phyloP scores from a whole-genome alignment of 176 grass and related monocot species.

The Oryza coarctata region DNA sequence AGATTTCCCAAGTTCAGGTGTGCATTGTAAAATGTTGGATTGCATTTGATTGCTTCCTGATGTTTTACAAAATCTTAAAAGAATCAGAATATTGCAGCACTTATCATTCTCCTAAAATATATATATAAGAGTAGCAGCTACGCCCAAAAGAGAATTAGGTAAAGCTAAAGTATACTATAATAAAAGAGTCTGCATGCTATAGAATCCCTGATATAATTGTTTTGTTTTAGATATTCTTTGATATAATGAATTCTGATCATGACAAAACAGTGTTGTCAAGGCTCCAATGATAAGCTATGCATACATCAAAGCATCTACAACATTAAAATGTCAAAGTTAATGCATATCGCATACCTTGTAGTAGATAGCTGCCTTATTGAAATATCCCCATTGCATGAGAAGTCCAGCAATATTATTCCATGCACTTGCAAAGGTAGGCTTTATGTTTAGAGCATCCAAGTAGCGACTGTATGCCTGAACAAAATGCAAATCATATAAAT shows the following conservation, averaged over 20 bases:
- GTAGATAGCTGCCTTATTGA: constrained; percentile 58
- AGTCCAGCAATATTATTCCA: constrained; percentile 76
- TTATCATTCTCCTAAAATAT: neutral
- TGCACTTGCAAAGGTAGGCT: constrained; percentile 67
- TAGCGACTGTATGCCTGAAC: constrained; percentile 74
- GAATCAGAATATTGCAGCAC: neutral
- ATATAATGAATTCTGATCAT: neutral
- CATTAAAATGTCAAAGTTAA: neutral
- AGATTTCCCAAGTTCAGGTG: constrained; percentile 71
- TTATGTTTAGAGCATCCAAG: constrained; percentile 55
- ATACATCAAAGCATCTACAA: neutral
- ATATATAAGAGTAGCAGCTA: neutral
- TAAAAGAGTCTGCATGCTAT: neutral
- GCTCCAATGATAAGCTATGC: neutral
- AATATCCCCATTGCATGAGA: constrained; percentile 68
- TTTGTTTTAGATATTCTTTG: neutral
- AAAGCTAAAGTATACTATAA: constrained; percentile 1
- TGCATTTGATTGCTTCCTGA: constrained; percentile 73
- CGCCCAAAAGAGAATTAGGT: neutral
- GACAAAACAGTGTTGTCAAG: neutral
- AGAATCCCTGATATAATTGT: neutral
- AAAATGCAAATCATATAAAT: constrained; percentile 2
- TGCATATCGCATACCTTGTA: constrained; percentile 51
- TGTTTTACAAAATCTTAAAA: constrained; percentile 2
- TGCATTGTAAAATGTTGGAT: constrained; percentile 66